Evolutionary conservation across 805 yeast genomes (phyloP).

Genomic region (Alloascoidea hylecoeti): DNA sequence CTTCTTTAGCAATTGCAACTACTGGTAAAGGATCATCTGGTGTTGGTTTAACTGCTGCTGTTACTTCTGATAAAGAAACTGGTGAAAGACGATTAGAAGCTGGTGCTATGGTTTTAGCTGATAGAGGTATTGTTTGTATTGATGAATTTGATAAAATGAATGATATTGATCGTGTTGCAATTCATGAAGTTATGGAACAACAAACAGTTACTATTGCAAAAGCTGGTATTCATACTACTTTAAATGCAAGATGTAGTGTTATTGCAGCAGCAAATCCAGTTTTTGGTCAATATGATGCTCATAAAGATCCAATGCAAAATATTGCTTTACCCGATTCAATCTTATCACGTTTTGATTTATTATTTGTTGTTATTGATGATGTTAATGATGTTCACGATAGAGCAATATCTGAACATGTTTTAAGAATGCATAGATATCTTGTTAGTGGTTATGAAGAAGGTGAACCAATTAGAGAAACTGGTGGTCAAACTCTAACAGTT

Average conservation of each 20-base stretch:
- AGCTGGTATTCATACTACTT: constrained; percentile 94
- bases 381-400: constrained; percentile 77
- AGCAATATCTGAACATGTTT: constrained; percentile 82
- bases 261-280: constrained; percentile 98
- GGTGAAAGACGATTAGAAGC: constrained; percentile 96
- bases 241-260: constrained; percentile 93
- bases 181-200: constrained; percentile 99
- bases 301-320: constrained; percentile 91
- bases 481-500: constrained; percentile 60
- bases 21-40: constrained; percentile 99
- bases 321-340: constrained; percentile 95
- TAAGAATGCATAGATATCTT: constrained; percentile 81
- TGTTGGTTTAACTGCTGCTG: constrained; percentile 98
- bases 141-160: constrained; percentile 99
- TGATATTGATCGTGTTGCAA: constrained; percentile 92
- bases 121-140: constrained; percentile 93
- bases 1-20: constrained; percentile 90
- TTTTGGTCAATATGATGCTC: constrained; percentile 91
- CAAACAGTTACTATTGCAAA: constrained; percentile 97
- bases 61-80: constrained; percentile 89
- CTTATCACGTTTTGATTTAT: constrained; percentile 88
- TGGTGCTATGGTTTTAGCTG: constrained; percentile 98
- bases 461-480: constrained; percentile 77
- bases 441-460: constrained; percentile 88
- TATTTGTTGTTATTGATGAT: constrained; percentile 94